phyloP scores from a whole-genome alignment of 2,329 filamentous ascomycete species.

The Aspergillus latus region DNA sequence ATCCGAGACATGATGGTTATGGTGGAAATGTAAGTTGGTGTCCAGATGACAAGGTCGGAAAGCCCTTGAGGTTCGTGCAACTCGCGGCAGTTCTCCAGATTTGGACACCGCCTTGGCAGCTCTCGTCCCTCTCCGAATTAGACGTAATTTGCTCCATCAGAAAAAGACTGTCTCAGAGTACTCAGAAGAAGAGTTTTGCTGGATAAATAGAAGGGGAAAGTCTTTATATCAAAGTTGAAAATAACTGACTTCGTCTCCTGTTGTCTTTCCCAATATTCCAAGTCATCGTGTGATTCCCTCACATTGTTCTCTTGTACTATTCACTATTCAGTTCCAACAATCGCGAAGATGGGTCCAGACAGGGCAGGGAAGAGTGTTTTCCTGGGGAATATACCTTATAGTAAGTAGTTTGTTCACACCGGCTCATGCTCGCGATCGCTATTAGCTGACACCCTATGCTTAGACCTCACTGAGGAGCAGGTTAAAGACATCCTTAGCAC shows the following conservation, averaged over 20 bases:
- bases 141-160: neutral
- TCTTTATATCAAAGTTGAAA: constrained; percentile 1
- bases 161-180: neutral
- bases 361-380: constrained; percentile 48
- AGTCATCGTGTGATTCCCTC: neutral
- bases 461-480: constrained; percentile 92
- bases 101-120: constrained; percentile 27
- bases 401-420: constrained; percentile 60
- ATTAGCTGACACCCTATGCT: constrained; percentile 2
- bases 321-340: neutral
- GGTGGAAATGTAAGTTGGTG: constrained; percentile 24
- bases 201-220: neutral
- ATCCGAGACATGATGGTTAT: constrained; percentile 49
- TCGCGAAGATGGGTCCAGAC: constrained; percentile 44
- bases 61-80: constrained; percentile 23
- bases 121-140: neutral
- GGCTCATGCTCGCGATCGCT: no score
- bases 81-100: constrained; percentile 24
- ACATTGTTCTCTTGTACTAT: neutral
- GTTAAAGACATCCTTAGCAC: constrained; percentile 91
- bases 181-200: constrained; percentile 1
- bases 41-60: constrained; percentile 28
- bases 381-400: constrained; percentile 62
- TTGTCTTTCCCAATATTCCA: neutral
- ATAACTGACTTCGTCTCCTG: neutral